These are phyloP conservation scores for Kodamaea fukazawae DNA, from an alignment of 805 yeast species.

Conservation along the genomic window DNA sequence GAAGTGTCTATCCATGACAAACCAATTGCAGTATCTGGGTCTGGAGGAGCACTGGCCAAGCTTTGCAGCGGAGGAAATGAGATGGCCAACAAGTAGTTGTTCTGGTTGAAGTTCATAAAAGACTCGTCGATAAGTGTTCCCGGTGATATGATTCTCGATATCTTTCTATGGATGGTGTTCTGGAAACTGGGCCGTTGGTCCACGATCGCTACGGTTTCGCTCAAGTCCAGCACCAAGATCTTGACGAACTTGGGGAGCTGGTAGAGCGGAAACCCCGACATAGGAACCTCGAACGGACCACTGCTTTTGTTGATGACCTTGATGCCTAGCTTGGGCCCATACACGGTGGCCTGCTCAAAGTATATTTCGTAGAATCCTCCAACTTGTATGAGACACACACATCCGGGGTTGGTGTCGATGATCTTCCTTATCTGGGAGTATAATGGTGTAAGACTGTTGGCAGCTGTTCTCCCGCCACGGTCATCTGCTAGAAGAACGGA, in stretches of 20 bases:
- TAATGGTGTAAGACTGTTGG: constrained; percentile 32
- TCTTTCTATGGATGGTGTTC: constrained; percentile 57
- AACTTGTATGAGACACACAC: constrained; percentile 61
- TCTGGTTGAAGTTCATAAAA: constrained; percentile 66
- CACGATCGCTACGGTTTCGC: constrained; percentile 75
- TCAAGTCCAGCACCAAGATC: constrained; percentile 66
- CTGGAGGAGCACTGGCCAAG: constrained; percentile 28
- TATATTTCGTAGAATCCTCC: constrained; percentile 88
- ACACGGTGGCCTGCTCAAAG: constrained; percentile 79
- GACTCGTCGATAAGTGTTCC: constrained; percentile 91
- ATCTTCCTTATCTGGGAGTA: constrained; percentile 31
- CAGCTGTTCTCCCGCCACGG: constrained; percentile 37
- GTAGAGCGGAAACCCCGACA: constrained; percentile 87
- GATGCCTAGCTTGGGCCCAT: constrained; percentile 68
- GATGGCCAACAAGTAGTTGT: constrained; percentile 68
- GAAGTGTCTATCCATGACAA: constrained; percentile 88
- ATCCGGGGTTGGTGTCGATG: constrained; percentile 35
- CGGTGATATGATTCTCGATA: constrained; percentile 81
- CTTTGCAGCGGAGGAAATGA: constrained; percentile 51
- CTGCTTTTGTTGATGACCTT: constrained; percentile 61
- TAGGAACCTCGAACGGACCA: constrained; percentile 49
- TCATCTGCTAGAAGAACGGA: constrained; percentile 29
- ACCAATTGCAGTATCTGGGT: constrained; percentile 53
- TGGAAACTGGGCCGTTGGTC: constrained; percentile 48
- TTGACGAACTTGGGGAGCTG: constrained; percentile 72